These are phyloP conservation scores for Pseudomassariella vexata DNA, from an alignment of 2,329 filamentous ascomycete genomes.

Conservation along the genomic window DNA sequence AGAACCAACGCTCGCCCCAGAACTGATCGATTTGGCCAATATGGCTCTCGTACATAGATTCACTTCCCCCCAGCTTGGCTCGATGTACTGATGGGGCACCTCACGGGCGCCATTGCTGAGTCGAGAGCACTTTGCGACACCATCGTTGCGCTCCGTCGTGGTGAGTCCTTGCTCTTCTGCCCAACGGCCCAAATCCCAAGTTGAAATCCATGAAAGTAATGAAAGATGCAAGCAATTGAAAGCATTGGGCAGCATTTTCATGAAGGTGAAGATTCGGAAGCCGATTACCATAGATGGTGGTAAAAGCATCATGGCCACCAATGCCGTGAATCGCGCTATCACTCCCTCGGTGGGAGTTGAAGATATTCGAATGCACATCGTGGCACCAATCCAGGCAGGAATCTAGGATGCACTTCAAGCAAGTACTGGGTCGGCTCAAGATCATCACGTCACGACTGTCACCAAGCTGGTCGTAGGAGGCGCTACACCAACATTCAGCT, in stretches of 20 bases:
- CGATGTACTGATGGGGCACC: slow-evolving; percentile 11
- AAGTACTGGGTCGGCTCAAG: too few species aligned
- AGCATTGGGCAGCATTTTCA: slow-evolving; percentile 9
- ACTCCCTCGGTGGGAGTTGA: too few species aligned
- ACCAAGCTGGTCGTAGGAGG: too few species aligned
- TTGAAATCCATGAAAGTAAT: slow-evolving; percentile 4
- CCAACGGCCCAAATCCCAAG: slow-evolving; percentile 14
- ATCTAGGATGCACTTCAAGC: too few species aligned
- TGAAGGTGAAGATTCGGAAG: slow-evolving; percentile 13
- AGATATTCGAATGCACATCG: too few species aligned
- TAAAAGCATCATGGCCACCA: slow-evolving; percentile 13
- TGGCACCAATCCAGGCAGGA: too few species aligned
- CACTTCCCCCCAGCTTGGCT: slow-evolving; percentile 15
- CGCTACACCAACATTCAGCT: too few species aligned
- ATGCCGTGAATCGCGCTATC: too few species aligned
- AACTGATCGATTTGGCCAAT: slow-evolving; percentile 15
- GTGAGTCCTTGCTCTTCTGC: slow-evolving; percentile 17
- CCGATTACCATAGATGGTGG: slow-evolving; percentile 14
- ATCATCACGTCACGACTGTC: too few species aligned
- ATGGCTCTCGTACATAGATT: slow-evolving; percentile 18
- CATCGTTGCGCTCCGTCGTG: slow-evolving; percentile 13
- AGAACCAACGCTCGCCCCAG: slow-evolving; percentile 16
- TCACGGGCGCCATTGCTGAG: slow-evolving; percentile 10
- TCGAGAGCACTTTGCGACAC: slow-evolving; percentile 10
- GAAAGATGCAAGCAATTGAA: not conserved